Percentiles rank a stretch among this genome's conserved stretches.
phyloP scores from a whole-genome alignment of 768 basidiomycete species.

The Chalciporus pseudorubinellus region DNA sequence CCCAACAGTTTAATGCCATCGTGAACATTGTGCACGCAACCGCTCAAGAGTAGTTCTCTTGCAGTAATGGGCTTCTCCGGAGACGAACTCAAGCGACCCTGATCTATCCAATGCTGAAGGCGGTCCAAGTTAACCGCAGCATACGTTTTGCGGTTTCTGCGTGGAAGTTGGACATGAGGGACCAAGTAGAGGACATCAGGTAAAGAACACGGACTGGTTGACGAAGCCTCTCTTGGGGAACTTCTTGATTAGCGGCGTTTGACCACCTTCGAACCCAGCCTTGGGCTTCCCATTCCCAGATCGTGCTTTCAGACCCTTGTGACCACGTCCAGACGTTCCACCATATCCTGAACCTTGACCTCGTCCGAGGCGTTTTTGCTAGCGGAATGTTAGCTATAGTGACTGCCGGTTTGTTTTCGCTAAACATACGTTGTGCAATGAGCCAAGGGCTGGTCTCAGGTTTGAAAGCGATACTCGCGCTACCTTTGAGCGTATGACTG shows the following conservation, averaged over 20 bases:
- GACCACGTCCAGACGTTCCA: conserved; percentile 88
- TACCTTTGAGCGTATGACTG: conserved; percentile 32
- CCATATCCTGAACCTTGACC: conserved; percentile 92
- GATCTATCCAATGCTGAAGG: conserved; percentile 88
- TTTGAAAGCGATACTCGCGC: conserved; percentile 62
- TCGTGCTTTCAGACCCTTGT: conserved; percentile 94
- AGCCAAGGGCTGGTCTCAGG: conserved; percentile 65
- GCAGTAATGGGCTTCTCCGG: conserved; percentile 86
- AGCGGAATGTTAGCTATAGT: conserved; percentile 11
- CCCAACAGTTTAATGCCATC: conserved; percentile 92
- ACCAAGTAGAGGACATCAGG: not conserved
- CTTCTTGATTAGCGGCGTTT: conserved; percentile 86
- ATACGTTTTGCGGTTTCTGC: conserved; percentile 71
- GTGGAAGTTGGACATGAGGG: not conserved
- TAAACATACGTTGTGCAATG: conserved; percentile 59
- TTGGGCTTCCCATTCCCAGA: conserved; percentile 81
- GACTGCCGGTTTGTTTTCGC: not conserved
- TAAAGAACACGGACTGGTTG: conserved; percentile 66
- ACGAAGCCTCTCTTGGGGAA: conserved; percentile 95
- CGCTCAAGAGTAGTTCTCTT: conserved; percentile 76
- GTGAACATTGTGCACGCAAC: conserved; percentile 83
- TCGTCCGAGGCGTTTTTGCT: conserved; percentile 95
- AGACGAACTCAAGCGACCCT: conserved; percentile 74
- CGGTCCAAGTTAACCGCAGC: conserved; percentile 85
- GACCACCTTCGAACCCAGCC: conserved; percentile 92